phyloP scores from a whole-genome alignment of 129 eudicot species.

The Silybum marianum region DNA sequence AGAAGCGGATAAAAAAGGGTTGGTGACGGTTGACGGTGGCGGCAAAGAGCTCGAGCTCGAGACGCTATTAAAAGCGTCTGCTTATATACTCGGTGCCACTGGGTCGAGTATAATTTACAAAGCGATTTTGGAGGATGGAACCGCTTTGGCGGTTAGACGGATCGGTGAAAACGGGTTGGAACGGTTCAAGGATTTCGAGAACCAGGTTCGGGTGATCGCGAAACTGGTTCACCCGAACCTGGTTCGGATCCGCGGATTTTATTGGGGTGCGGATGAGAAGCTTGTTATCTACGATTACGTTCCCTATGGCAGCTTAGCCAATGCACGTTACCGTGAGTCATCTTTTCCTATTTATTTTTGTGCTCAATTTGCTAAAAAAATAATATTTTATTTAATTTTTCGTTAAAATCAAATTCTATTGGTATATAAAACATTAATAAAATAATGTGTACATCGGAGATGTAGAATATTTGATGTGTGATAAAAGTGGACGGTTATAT shows the following conservation, averaged over 20 bases:
- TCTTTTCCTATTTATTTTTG: neutral
- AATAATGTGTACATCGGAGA: no score
- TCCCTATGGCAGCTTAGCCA: constrained; percentile 91
- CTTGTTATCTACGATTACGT: constrained; percentile 89
- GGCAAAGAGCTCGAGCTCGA: constrained; percentile 78
- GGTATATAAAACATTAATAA: no score
- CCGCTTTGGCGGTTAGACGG: constrained; percentile 72
- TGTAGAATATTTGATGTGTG: no score
- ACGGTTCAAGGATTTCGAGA: constrained; percentile 85
- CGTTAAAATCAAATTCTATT: no score
- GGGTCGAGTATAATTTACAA: constrained; percentile 91
- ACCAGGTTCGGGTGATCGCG: constrained; percentile 68
- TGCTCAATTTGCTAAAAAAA: constrained; percentile 21
- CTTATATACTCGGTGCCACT: constrained; percentile 78
- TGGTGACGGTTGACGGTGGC: constrained; percentile 87
- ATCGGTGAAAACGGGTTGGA: constrained; percentile 82
- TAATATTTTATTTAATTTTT: no score
- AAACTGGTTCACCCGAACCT: constrained; percentile 86
- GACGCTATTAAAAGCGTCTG: constrained; percentile 84
- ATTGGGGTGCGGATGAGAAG: constrained; percentile 94
- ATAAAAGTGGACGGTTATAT: no score
- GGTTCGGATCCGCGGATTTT: constrained; percentile 86
- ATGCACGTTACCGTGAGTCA: constrained; percentile 83
- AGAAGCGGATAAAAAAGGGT: constrained; percentile 44
- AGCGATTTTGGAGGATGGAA: constrained; percentile 88